These are phyloP conservation scores for Chondrus crispus DNA, from an alignment of 23 red algal genomes.

Conservation along the genomic window DNA sequence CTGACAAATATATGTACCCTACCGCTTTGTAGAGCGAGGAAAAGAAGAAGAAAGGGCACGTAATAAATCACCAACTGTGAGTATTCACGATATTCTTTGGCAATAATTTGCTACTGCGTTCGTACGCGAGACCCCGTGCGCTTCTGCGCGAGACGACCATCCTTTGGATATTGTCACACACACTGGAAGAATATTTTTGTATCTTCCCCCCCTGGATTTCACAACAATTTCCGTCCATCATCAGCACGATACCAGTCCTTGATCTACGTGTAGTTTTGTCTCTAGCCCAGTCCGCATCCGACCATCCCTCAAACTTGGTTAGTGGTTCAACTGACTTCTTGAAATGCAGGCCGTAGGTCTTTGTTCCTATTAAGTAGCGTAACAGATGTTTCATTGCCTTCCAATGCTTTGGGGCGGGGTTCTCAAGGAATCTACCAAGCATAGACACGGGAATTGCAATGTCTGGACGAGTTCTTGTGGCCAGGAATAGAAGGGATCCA, in stretches of 20 bases:
- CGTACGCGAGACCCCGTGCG: too few species aligned
- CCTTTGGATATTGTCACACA: too few species aligned
- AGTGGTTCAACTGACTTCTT: not conserved
- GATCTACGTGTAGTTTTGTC: not conserved
- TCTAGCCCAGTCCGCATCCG: not conserved
- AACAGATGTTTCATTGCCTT: not conserved
- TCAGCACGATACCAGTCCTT: not conserved
- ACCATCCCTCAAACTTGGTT: not conserved
- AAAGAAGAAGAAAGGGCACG: too few species aligned
- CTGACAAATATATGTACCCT: too few species aligned
- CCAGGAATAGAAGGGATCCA: constrained; percentile 9
- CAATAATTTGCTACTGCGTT: too few species aligned
- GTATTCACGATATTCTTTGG: too few species aligned
- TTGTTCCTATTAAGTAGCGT: not conserved
- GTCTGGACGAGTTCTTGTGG: not conserved
- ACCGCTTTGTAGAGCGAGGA: too few species aligned
- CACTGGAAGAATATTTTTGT: too few species aligned
- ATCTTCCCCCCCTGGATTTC: too few species aligned
- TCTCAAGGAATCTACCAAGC: not conserved
- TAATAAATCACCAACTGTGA: too few species aligned
- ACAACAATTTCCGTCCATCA: too few species aligned
- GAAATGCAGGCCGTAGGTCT: not conserved
- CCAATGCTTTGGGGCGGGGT: not conserved
- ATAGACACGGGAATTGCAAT: constrained; percentile 8
- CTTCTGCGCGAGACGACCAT: too few species aligned